Percentiles rank a stretch among this genome's conserved stretches.
Evolutionary conservation across 2,329 filamentous ascomycete species (phyloP).

Genomic region (Aspergillus sp.): DNA sequence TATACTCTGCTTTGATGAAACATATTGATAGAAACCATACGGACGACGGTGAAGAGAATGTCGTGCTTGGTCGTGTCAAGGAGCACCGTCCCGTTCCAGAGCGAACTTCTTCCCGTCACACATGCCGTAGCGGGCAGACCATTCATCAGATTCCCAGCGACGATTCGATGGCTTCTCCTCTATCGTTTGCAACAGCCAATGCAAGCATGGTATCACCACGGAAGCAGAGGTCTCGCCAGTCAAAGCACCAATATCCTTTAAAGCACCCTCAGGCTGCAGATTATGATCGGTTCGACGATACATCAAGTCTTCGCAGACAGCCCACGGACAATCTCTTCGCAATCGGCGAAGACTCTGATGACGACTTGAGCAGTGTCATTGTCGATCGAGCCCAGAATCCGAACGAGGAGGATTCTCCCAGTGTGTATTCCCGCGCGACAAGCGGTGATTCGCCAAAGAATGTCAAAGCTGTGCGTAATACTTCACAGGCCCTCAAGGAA

Average conservation of each 20-base stretch:
- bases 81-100: slow-evolving; percentile 23
- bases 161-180: slow-evolving; percentile 21
- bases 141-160: slow-evolving; percentile 26
- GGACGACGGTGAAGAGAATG: slow-evolving; percentile 13
- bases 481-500: slow-evolving; percentile 2
- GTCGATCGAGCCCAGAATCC: slow-evolving; percentile 4
- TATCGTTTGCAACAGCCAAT: slow-evolving; percentile 25
- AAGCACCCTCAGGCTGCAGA: background rate
- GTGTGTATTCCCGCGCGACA: slow-evolving; percentile 37
- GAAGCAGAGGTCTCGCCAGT: slow-evolving; percentile 3
- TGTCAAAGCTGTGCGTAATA: too few relatives aligned
- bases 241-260: background rate
- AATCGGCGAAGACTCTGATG: slow-evolving; percentile 9
- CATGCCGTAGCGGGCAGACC: slow-evolving; percentile 18
- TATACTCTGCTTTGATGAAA: slow-evolving; percentile 39
- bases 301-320: background rate
- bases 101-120: slow-evolving; percentile 18
- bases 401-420: slow-evolving; percentile 25
- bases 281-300: background rate
- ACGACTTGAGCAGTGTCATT: slow-evolving; percentile 15
- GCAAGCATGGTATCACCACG: slow-evolving; percentile 16
- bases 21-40: slow-evolving; percentile 24
- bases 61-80: slow-evolving; percentile 23
- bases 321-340: background rate
- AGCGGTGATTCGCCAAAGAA: slow-evolving; percentile 22